Evolutionary conservation across 805 yeast genomes (phyloP).

Genomic region (Candida multigemmis): DNA sequence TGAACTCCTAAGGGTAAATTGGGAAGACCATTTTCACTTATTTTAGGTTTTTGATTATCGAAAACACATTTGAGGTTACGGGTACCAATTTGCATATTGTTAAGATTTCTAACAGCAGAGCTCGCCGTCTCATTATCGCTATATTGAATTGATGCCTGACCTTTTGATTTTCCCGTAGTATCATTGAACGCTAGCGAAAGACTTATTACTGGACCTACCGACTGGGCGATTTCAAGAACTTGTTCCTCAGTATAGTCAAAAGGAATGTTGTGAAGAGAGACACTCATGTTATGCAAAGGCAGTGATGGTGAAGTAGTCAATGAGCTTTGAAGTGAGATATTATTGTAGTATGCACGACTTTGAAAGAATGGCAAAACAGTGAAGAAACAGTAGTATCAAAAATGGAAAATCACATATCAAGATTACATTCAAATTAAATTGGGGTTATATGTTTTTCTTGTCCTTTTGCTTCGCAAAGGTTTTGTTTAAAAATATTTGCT

Average conservation of each 20-base stretch:
- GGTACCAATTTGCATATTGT: constrained; percentile 57
- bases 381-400: too few relatives aligned
- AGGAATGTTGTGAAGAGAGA: constrained; percentile 83
- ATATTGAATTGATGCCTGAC: constrained; percentile 82
- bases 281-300: constrained; percentile 22
- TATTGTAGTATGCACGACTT: too few relatives aligned
- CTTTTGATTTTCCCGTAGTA: constrained; percentile 83
- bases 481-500: too few relatives aligned
- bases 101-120: constrained; percentile 82
- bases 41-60: constrained; percentile 37
- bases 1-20: constrained; percentile 33
- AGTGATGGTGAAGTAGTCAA: too few relatives aligned
- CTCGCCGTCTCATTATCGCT: constrained; percentile 79
- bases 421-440: too few relatives aligned
- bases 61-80: constrained; percentile 61
- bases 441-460: too few relatives aligned
- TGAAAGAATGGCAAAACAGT: too few relatives aligned
- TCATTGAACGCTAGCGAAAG: constrained; percentile 77
- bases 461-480: too few relatives aligned
- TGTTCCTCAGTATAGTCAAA: constrained; percentile 92
- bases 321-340: too few relatives aligned
- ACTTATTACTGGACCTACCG: constrained; percentile 81
- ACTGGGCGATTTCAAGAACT: constrained; percentile 71
- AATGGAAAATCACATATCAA: too few relatives aligned
- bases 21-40: constrained; percentile 20